Evolutionary conservation across 169 alveolate species (phyloP), one percentile per base, ranked within the genome.

Genomic region (Plasmodium inui): DNA sequence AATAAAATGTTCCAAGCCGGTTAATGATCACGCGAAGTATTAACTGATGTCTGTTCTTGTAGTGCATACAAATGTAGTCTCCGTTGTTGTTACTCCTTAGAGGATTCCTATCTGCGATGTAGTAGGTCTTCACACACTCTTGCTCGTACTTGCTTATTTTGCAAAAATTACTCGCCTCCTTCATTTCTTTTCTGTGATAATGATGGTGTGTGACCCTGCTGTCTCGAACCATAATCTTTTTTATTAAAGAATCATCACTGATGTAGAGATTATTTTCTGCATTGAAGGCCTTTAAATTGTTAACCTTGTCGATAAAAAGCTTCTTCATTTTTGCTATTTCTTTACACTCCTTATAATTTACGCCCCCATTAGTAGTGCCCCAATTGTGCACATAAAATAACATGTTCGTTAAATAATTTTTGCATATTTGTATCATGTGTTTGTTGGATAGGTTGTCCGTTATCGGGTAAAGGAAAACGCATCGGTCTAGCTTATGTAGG

Each of bases 391-490:
- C 10, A 32, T 41, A 26, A 83, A 37, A 53, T 53, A 83, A 19
- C 30, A 41, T 34, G 32, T 83, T 74, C 22, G 55, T 34, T 44
- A 84, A 37, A 73, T 73, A 71, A 73, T 84, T 84, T 41, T 84
- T 84, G 76, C 93, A 84, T 32, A 84, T 84, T 73, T 84, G 84
- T 41, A 50, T 84, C 2, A 84, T 84, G 30, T 84, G 84, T 50
- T 61, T 55, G 41, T 84, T 34, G n/a, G 70, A 72, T 12, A 84
- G 14, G 50, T 74, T 73, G 5, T 73, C 84, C 22, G 28, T 85
- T n/a, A 34, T 22, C 17, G 26, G 32, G 46, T 73, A 30, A n/a
- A 85, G 67, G 39, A 83, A 41, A 17, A 84, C 72, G 55, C 92
- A 84, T 70, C 83, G 92, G 34, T 84, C 92, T 70, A 71, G 53